A percentile compares a stretch with the other conserved stretches of the same genome.
Evolutionary conservation across 768 basidiomycete species (phyloP).

Genomic region (Tylopilus plumbeoviolaceoides): DNA sequence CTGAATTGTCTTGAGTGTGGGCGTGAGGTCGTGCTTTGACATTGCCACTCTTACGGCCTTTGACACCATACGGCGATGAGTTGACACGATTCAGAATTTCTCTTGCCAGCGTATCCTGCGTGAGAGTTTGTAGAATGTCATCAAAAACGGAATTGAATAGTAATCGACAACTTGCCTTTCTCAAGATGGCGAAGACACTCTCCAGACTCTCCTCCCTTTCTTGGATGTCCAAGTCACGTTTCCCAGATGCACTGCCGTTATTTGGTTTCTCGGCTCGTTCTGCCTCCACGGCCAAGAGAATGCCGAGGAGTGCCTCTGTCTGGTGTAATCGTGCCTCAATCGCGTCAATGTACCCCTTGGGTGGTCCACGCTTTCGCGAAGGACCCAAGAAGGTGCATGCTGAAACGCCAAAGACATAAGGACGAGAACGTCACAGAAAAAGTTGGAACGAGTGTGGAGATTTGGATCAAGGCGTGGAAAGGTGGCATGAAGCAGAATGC

Average conservation of each 20-base stretch:
- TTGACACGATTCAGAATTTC: slow-evolving; percentile 84
- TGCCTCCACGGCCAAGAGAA: slow-evolving; percentile 53
- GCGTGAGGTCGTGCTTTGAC: slow-evolving; percentile 24
- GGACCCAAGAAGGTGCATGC: slow-evolving; percentile 78
- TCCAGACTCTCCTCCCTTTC: slow-evolving; percentile 15
- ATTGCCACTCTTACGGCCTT: slow-evolving; percentile 54
- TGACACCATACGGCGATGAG: slow-evolving; percentile 71
- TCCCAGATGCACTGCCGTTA: slow-evolving; percentile 34
- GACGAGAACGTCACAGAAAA: slow-evolving; percentile 7
- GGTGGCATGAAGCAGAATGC: background rate
- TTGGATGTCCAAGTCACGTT: background rate
- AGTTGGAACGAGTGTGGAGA: slow-evolving; percentile 4
- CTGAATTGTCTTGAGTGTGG: slow-evolving; percentile 17
- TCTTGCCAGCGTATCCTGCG: slow-evolving; percentile 69
- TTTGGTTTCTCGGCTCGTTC: slow-evolving; percentile 15
- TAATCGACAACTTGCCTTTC: slow-evolving; percentile 38
- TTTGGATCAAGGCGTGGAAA: background rate
- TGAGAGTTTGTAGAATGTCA: slow-evolving; percentile 6
- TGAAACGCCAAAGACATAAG: slow-evolving; percentile 24
- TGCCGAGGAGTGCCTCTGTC: slow-evolving; percentile 84
- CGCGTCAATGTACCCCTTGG: slow-evolving; percentile 94
- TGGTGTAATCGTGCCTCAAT: slow-evolving; percentile 90
- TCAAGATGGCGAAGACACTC: slow-evolving; percentile 46
- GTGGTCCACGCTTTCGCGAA: slow-evolving; percentile 79
- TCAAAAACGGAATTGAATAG: background rate